These are phyloP conservation scores for Nemania diffusa DNA, from an alignment of 2,329 filamentous ascomycete species.

Conservation along the genomic window DNA sequence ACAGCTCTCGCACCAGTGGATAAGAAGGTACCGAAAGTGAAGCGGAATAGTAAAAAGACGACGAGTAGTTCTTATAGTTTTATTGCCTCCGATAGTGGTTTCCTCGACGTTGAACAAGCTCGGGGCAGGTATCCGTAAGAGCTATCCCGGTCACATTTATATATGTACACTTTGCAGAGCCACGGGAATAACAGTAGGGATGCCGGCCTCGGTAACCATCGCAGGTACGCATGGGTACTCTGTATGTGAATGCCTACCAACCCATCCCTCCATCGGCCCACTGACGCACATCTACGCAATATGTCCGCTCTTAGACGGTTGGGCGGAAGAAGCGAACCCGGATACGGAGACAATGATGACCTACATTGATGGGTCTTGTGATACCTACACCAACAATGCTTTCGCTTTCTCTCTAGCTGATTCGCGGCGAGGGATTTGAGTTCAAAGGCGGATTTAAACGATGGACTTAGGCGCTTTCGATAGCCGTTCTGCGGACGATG, in stretches of 20 bases:
- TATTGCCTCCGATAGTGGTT: not conserved
- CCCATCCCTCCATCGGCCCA: not conserved
- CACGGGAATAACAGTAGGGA: not conserved
- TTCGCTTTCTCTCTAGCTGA: not conserved
- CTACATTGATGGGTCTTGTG: slow-evolving; percentile 21
- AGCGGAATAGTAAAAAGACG: not conserved
- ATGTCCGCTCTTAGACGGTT: not conserved
- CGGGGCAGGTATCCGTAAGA: not conserved
- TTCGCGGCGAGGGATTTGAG: not conserved
- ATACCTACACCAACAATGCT: not conserved
- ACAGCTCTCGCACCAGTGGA: slow-evolving; percentile 3
- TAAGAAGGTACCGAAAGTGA: not conserved
- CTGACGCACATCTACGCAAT: not conserved
- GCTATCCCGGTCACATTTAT: not conserved
- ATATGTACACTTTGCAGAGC: not conserved
- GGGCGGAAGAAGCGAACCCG: not conserved
- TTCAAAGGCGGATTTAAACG: slow-evolving; percentile 23
- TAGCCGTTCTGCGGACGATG: slow-evolving; percentile 6
- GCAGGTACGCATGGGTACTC: not conserved
- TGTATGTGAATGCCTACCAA: not conserved
- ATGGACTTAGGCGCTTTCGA: slow-evolving; percentile 10
- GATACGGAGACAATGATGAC: slow-evolving; percentile 12
- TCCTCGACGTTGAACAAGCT: slow-evolving; percentile 1
- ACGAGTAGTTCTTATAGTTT: not conserved
- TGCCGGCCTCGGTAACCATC: slow-evolving; percentile 17